Percentiles rank a stretch among this genome's conserved stretches.
Evolutionary conservation across 805 yeast species (phyloP).

Genomic region (Teunomyces funiuensis): DNA sequence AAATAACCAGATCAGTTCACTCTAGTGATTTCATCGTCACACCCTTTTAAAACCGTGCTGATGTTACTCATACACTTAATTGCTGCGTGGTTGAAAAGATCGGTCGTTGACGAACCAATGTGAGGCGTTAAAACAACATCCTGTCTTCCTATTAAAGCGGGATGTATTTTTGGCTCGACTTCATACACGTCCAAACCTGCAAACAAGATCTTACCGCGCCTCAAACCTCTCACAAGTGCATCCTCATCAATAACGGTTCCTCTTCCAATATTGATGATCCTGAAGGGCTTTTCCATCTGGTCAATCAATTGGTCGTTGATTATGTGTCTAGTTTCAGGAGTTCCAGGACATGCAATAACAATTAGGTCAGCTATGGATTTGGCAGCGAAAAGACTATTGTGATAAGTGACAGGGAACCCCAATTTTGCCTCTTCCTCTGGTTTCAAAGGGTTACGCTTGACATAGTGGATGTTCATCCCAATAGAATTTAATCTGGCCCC

Average conservation of each 20-base stretch:
- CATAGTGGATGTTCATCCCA: constrained; percentile 29
- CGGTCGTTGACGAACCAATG: constrained; percentile 24
- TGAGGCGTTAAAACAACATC: constrained; percentile 29
- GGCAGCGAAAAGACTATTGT: constrained; percentile 16
- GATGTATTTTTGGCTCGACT: constrained; percentile 21
- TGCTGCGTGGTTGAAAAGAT: constrained; percentile 9
- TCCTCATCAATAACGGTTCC: constrained; percentile 25
- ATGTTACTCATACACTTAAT: constrained; percentile 14
- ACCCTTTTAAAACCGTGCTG: neutral
- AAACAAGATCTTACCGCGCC: constrained; percentile 23
- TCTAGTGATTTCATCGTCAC: neutral
- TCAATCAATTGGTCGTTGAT: constrained; percentile 15
- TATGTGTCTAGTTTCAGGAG: constrained; percentile 20
- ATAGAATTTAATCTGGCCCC: constrained; percentile 20
- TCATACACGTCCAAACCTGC: constrained; percentile 31
- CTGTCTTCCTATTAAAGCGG: constrained; percentile 20
- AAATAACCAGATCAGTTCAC: neutral
- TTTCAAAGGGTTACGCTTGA: constrained; percentile 18
- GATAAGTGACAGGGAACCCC: constrained; percentile 20
- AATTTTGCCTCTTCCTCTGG: constrained; percentile 14
- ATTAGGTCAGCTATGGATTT: constrained; percentile 24
- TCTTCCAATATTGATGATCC: constrained; percentile 26
- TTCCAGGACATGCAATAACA: constrained; percentile 27
- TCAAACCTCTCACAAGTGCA: constrained; percentile 23
- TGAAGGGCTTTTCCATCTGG: constrained; percentile 17